phyloP scores from a whole-genome alignment of 23 red algal species.

The Cyanidioschyzon merolae region DNA sequence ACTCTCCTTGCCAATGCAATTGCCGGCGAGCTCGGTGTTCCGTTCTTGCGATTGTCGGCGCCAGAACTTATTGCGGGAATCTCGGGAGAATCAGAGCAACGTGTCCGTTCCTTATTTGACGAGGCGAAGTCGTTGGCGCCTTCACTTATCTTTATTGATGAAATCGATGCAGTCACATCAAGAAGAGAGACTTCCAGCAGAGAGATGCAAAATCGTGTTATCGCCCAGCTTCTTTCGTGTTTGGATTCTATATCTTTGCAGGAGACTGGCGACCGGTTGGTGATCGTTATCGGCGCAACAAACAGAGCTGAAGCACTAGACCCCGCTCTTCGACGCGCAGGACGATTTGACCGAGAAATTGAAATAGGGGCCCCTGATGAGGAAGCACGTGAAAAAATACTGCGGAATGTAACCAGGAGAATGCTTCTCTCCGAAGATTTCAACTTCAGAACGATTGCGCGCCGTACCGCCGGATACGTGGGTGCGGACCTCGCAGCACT shows the following conservation, averaged over 20 bases:
- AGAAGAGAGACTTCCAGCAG: conserved; percentile 46
- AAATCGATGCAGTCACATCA: conserved; percentile 73
- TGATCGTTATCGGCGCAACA: conserved; percentile 85
- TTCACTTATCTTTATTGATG: conserved; percentile 87
- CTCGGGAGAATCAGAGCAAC: conserved; percentile 69
- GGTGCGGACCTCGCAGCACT: conserved; percentile 80
- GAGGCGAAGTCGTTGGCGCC: conserved; percentile 42
- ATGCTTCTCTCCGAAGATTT: conserved; percentile 23
- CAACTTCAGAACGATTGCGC: conserved; percentile 32
- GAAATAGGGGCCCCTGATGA: conserved; percentile 81
- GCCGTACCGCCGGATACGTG: conserved; percentile 73
- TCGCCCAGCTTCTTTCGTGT: conserved; percentile 65
- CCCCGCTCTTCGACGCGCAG: conserved; percentile 70
- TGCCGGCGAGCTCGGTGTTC: conserved; percentile 79
- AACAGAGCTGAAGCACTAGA: conserved; percentile 82
- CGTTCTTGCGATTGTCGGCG: conserved; percentile 56
- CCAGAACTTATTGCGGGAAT: conserved; percentile 74
- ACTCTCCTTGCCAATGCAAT: conserved; percentile 74
- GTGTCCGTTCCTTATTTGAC: conserved; percentile 52
- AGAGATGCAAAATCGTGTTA: conserved; percentile 76
- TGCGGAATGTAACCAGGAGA: conserved; percentile 34
- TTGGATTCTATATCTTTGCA: conserved; percentile 43
- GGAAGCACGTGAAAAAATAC: conserved; percentile 47
- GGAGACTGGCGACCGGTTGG: conserved; percentile 5
- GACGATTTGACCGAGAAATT: conserved; percentile 87